Evolutionary conservation across 2,329 filamentous ascomycete species (phyloP).

Genomic region (Cordyceps tenuipes): DNA sequence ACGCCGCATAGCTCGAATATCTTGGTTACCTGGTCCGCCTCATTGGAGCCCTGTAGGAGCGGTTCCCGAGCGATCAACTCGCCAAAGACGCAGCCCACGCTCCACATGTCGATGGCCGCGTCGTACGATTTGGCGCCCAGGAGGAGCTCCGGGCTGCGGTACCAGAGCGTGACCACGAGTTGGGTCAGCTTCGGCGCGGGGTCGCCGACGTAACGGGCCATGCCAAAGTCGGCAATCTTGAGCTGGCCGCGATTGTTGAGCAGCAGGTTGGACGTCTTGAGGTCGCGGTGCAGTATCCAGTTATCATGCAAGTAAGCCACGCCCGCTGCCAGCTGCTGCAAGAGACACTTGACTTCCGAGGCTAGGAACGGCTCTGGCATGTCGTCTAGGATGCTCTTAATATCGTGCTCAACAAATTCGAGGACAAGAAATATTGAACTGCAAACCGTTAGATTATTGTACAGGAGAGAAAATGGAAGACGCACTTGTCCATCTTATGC

Average conservation of each 20-base stretch:
- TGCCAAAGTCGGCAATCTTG: constrained; percentile 96
- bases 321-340: constrained; percentile 73
- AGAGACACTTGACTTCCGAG: constrained; percentile 84
- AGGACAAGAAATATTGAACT: constrained; percentile 84
- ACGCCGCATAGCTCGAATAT: constrained; percentile 88
- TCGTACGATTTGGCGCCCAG: constrained; percentile 72
- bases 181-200: constrained; percentile 75
- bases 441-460: constrained; percentile 9
- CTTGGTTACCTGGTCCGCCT: constrained; percentile 79
- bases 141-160: constrained; percentile 83
- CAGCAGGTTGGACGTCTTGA: constrained; percentile 89
- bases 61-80: constrained; percentile 81
- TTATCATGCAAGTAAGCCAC: constrained; percentile 78
- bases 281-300: constrained; percentile 88
- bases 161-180: constrained; percentile 95
- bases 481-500: constrained; percentile 45
- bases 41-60: constrained; percentile 79
- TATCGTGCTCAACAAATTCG: constrained; percentile 95
- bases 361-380: constrained; percentile 91
- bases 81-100: constrained; percentile 88
- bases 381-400: constrained; percentile 85
- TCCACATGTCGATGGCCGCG: constrained; percentile 85
- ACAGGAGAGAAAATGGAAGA: constrained; percentile 1
- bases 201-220: constrained; percentile 83
- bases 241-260: constrained; percentile 92